phyloP scores from a whole-genome alignment of 768 basidiomycete genomes.

The Flagelloscypha sp. region DNA sequence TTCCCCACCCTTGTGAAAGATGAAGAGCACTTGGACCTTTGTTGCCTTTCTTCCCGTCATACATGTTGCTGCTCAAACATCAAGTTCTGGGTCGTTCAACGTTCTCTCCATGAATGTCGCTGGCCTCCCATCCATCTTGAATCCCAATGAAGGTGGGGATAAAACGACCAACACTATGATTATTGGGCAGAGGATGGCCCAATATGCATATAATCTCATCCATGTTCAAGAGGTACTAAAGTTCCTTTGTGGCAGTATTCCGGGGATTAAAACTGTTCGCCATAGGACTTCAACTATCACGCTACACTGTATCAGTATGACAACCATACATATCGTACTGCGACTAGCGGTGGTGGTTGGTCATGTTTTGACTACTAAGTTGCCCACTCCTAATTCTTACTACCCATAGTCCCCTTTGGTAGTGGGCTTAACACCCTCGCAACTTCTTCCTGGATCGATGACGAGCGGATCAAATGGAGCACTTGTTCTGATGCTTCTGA shows the following conservation, averaged over 20 bases:
- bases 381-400: slow-evolving; percentile 1
- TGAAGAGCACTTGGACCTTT: no score
- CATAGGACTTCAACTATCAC: slow-evolving; percentile 31
- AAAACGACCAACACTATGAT: slow-evolving; percentile 8
- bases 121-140: slow-evolving; percentile 18
- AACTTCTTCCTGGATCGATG: slow-evolving; percentile 25
- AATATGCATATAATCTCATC: slow-evolving; percentile 8
- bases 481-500: no score
- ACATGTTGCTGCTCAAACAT: no score
- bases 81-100: slow-evolving; percentile 19
- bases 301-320: slow-evolving; percentile 26
- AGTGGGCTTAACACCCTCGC: slow-evolving; percentile 30
- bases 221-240: slow-evolving; percentile 10
- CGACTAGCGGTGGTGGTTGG: slow-evolving; percentile 24
- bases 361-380: not conserved
- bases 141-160: slow-evolving; percentile 10
- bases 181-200: slow-evolving; percentile 8
- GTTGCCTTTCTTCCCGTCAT: no score
- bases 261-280: not conserved
- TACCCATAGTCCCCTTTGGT: no score
- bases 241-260: no score
- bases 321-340: slow-evolving; percentile 26
- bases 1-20: no score
- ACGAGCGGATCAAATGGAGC: slow-evolving; percentile 21
- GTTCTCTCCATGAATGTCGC: slow-evolving; percentile 26